phyloP scores from a whole-genome alignment of 2,329 filamentous ascomycete genomes.

The Cladosporium sp. region DNA sequence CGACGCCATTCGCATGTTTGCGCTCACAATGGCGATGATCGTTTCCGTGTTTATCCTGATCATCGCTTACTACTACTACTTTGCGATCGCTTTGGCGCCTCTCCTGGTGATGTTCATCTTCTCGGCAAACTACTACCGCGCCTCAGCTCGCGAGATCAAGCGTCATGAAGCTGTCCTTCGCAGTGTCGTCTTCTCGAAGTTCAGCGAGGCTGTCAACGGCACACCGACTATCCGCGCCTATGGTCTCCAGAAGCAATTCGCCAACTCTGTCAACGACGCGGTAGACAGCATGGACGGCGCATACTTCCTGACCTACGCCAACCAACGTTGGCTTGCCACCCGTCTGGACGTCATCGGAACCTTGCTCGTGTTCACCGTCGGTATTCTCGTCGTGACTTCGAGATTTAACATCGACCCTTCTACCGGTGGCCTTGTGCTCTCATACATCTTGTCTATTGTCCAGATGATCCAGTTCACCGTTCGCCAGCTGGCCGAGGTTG shows the following conservation, averaged over 20 bases:
- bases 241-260: constrained; percentile 72
- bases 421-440: constrained; percentile 81
- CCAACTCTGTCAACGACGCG: constrained; percentile 61
- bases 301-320: constrained; percentile 92
- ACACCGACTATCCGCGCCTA: constrained; percentile 86
- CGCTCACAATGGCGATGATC: constrained; percentile 78
- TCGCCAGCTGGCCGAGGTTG: constrained; percentile 87
- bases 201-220: constrained; percentile 81
- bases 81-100: constrained; percentile 64
- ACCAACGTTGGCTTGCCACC: constrained; percentile 87
- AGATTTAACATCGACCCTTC: constrained; percentile 81
- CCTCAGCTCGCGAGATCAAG: constrained; percentile 91
- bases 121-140: constrained; percentile 80
- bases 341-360: constrained; percentile 83
- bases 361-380: constrained; percentile 77
- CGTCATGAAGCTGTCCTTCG: constrained; percentile 86
- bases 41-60: constrained; percentile 81
- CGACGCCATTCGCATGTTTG: constrained; percentile 89
- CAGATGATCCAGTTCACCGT: constrained; percentile 96
- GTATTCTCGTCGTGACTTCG: constrained; percentile 86
- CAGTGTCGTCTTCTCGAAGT: constrained; percentile 83
- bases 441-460: constrained; percentile 88
- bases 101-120: constrained; percentile 75
- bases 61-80: constrained; percentile 93
- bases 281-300: constrained; percentile 92